Evolutionary conservation across 768 basidiomycete species (phyloP).

Genomic region (Boletellus emodensis): DNA sequence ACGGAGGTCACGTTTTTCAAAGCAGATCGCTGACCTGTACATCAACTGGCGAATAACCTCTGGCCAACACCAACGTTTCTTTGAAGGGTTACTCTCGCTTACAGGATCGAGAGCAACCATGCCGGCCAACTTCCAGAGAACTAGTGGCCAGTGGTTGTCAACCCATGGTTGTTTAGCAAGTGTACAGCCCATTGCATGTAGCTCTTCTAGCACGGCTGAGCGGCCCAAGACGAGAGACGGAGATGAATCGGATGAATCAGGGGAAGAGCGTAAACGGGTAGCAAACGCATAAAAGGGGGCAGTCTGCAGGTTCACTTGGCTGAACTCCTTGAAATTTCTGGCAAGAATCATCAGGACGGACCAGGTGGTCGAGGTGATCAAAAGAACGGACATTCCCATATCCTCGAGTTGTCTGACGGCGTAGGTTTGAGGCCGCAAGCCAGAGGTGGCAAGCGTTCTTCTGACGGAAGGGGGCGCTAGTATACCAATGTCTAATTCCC

Average conservation of each 20-base stretch:
- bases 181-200: conserved; percentile 55
- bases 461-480: conserved; percentile 37
- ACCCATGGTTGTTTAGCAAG: conserved; percentile 80
- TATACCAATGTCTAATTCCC: not conserved
- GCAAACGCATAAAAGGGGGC: conserved; percentile 62
- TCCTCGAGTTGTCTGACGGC: conserved; percentile 40
- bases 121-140: conserved; percentile 94
- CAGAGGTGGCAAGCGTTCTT: conserved; percentile 44
- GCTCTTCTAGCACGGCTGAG: conserved; percentile 50
- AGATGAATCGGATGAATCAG: conserved; percentile 14
- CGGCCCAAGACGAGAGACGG: conserved; percentile 40
- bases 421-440: conserved; percentile 48
- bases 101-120: conserved; percentile 73
- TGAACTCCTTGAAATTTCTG: conserved; percentile 51
- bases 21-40: conserved; percentile 59
- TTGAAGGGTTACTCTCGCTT: conserved; percentile 41
- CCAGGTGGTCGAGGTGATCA: not conserved
- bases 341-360: conserved; percentile 3
- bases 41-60: conserved; percentile 80
- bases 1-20: not conserved
- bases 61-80: conserved; percentile 74
- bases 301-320: conserved; percentile 49
- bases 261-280: conserved; percentile 32
- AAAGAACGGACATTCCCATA: conserved; percentile 48
- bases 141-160: conserved; percentile 84